These are phyloP conservation scores for Rhododendron simsii DNA, from an alignment of 148 eudicot genomes.

Conservation along the genomic window DNA sequence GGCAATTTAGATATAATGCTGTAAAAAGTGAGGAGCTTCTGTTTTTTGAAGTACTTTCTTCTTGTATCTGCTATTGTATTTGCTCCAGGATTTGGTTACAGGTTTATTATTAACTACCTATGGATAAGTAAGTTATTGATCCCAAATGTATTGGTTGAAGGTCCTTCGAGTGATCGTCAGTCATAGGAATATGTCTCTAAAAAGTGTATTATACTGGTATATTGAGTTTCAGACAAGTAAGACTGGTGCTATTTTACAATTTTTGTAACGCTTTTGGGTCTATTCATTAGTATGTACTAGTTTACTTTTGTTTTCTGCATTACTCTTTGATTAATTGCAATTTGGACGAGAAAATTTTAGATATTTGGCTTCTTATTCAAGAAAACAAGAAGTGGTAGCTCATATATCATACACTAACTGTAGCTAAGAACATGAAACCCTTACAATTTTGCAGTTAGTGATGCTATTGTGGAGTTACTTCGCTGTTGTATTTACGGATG, in stretches of 20 bases:
- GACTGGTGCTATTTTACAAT: neutral
- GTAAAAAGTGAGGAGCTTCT: neutral
- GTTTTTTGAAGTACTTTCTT: neutral
- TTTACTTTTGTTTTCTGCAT: neutral
- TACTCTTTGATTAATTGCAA: neutral
- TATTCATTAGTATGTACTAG: neutral
- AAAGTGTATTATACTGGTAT: neutral
- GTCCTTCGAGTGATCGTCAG: neutral
- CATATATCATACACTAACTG: neutral
- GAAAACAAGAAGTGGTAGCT: neutral
- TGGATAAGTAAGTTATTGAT: neutral
- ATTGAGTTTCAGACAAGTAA: neutral
- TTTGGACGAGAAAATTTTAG: neutral
- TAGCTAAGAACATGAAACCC: neutral
- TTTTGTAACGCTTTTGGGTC: neutral
- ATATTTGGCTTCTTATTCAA: neutral
- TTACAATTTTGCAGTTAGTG: conserved; percentile 52
- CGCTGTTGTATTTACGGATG: conserved; percentile 84
- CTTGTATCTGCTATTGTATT: neutral
- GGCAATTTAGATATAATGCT: conserved; percentile 1
- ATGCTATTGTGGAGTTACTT: conserved; percentile 98
- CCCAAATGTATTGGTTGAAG: neutral
- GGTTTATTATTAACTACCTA: neutral
- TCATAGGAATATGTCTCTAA: neutral
- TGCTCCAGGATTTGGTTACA: neutral